Evolutionary conservation across 2,329 filamentous ascomycete genomes (phyloP), one percentile per base, ranked within the genome.

Genomic region (Fusarium sp.): DNA sequence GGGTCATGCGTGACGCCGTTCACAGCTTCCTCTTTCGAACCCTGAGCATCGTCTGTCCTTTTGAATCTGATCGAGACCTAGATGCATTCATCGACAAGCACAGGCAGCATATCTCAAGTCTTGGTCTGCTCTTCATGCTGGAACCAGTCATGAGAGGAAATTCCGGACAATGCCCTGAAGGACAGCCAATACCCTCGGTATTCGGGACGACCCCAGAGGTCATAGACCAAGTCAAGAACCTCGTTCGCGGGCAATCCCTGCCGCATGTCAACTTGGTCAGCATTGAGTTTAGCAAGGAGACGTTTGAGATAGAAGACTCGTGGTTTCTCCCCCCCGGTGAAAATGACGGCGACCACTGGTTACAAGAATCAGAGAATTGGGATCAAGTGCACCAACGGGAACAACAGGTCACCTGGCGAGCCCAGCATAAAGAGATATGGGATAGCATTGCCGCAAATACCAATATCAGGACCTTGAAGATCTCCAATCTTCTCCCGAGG

Each of bases 341-440:
- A 24, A 1, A 7, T 7, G 1, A 5, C 1, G 4, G 13, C 7
- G 11, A 5, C 6, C 2, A 24, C 3, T 22, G 10, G 6, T 13
- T 9, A 4, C 1, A 7, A 2, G 15, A 12, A 1, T n/a, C 8
- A 2, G 51, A 57, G 9, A 4, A 9, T 1, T 22, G 29, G 8
- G 31, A 38, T 4, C 5, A 7, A 5, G 47, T n/a, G 7, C 12
- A 32, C 0, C n/a, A 24, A 0, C 31, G 31, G 11, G 51, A 56
- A 8, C 4, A 1, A 1, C 9, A 12, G 1, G 1, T 36, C 10
- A 13, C 35, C 2, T 60, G 56, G 56, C 46, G 53, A 6, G 15
- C 46, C 6, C 46, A 60, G 9, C 38, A 42, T 38, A 42, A 24
- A 6, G 53, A 58, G 4, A 11, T 53, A 2, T 53, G 44, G 28